phyloP scores from a whole-genome alignment of 208 protist genomes.

The Trypanosoma boissoni region DNA sequence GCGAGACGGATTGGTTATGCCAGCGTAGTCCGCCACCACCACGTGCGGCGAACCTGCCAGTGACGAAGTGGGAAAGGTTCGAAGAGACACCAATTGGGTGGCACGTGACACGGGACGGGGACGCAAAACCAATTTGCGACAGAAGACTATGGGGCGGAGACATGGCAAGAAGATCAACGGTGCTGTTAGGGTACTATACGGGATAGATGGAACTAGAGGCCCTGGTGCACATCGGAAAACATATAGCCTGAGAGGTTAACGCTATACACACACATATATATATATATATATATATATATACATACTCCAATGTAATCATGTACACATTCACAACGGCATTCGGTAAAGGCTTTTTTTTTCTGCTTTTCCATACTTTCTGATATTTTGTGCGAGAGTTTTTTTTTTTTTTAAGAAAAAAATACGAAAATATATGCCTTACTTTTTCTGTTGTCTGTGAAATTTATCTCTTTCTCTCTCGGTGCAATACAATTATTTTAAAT shows the following conservation, averaged over 20 bases:
- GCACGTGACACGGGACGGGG: slow-evolving; percentile 13
- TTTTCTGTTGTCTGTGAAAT: no score
- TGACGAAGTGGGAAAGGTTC: slow-evolving; percentile 18
- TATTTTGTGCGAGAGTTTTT: no score
- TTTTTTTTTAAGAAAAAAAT: slow-evolving; percentile 2
- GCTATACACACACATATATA: neutral
- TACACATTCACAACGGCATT: neutral
- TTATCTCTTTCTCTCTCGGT: no score
- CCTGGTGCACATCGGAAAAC: slow-evolving; percentile 32
- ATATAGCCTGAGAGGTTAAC: slow-evolving; percentile 26
- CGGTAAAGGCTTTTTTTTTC: neutral
- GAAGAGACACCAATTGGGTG: slow-evolving; percentile 17
- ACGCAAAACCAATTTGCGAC: neutral
- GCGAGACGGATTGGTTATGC: neutral
- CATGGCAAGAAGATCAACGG: slow-evolving; percentile 14
- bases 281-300: neutral
- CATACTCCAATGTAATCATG: neutral
- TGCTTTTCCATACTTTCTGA: neutral
- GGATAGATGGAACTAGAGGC: slow-evolving; percentile 18
- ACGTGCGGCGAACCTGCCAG: slow-evolving; percentile 19
- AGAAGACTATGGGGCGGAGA: slow-evolving; percentile 5
- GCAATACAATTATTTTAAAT: no score
- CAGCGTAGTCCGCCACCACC: no score
- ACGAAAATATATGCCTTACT: no score
- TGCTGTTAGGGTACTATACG: slow-evolving; percentile 36